Percentiles rank a stretch among this genome's conserved stretches.
These are phyloP conservation scores for Durusdinium trenchii DNA, from an alignment of 73 alveolate species.

Conservation along the genomic window DNA sequence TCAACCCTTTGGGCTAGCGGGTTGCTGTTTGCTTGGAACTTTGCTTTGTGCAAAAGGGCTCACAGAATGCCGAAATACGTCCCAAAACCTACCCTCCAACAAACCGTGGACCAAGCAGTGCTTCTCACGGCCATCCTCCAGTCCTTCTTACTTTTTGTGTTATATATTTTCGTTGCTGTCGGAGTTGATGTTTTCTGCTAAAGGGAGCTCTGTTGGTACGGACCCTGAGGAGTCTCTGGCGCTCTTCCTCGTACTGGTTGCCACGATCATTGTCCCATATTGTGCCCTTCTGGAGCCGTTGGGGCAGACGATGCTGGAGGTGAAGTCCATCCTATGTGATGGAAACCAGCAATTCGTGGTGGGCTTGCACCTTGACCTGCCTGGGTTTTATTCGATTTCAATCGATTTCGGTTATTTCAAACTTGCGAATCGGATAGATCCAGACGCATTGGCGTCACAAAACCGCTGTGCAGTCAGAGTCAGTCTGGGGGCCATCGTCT, in stretches of 20 bases:
- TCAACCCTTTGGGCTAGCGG: not conserved
- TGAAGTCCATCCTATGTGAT: not conserved
- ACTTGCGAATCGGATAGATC: no score
- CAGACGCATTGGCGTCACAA: no score
- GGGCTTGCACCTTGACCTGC: no score
- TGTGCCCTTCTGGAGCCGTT: not conserved
- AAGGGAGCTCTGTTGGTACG: not conserved
- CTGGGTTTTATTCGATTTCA: no score
- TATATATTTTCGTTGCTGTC: not conserved
- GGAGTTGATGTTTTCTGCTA: not conserved
- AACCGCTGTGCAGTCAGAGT: no score
- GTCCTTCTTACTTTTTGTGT: no score
- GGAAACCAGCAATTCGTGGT: constrained; percentile 23
- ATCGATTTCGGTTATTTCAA: no score
- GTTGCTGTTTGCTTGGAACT: not conserved
- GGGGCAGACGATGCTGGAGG: constrained; percentile 34
- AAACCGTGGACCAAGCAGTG: not conserved
- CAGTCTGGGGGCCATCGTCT: no score
- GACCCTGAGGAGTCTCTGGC: constrained; percentile 1
- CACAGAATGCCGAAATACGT: not conserved
- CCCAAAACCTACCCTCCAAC: no score
- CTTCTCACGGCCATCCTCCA: not conserved
- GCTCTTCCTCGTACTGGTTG: constrained; percentile 5
- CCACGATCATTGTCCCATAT: not conserved
- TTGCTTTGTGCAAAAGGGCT: not conserved